Evolutionary conservation across 2,329 filamentous ascomycete genomes (phyloP).

Genomic region (Colletotrichum caudatum): DNA sequence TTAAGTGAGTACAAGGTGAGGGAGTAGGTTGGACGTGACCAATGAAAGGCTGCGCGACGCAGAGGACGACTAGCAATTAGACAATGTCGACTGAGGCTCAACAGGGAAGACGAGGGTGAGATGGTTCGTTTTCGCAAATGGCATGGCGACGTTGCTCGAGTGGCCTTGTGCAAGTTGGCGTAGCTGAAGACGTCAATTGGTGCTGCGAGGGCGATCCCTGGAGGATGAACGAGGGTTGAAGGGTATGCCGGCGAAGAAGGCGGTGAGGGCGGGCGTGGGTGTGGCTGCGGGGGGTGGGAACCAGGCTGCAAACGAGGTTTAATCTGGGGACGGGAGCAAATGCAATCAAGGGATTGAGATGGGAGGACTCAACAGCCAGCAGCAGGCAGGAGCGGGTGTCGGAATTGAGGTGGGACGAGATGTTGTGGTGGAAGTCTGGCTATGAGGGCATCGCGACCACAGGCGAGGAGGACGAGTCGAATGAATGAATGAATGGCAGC

Average conservation of each 20-base stretch:
- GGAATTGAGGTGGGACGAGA: conserved; percentile 24
- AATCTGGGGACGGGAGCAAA: conserved; percentile 2
- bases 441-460: conserved; percentile 37
- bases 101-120: not conserved
- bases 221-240: conserved; percentile 40
- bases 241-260: conserved; percentile 35
- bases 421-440: conserved; percentile 9
- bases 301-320: conserved; percentile 16
- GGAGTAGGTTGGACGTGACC: not conserved
- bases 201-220: conserved; percentile 39
- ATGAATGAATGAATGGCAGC: not conserved
- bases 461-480: conserved; percentile 18
- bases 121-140: conserved; percentile 31
- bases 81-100: conserved; percentile 23
- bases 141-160: conserved; percentile 34
- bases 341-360: not conserved
- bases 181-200: conserved; percentile 19
- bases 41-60: conserved; percentile 11
- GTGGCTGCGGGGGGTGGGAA: conserved; percentile 26
- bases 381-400: conserved; percentile 26
- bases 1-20: conserved; percentile 20
- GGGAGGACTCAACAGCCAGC: conserved; percentile 12
- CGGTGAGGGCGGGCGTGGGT: conserved; percentile 31
- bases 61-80: conserved; percentile 26
- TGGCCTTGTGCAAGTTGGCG: conserved; percentile 16